These are phyloP conservation scores for Xylariaceae sp. DNA, from an alignment of 2,329 filamentous ascomycete genomes.

Conservation along the genomic window DNA sequence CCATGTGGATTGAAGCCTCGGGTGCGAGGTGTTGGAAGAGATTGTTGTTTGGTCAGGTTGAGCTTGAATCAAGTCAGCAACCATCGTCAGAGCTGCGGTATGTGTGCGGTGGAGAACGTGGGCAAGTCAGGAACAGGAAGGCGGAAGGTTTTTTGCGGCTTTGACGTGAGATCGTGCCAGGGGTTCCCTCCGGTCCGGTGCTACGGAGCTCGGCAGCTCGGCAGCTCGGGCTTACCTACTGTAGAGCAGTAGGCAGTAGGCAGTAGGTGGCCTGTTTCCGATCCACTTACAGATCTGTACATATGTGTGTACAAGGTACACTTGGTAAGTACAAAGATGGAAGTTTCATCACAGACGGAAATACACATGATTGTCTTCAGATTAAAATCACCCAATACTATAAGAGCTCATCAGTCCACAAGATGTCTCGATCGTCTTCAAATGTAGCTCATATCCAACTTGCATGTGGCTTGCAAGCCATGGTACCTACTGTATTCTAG, in stretches of 20 bases:
- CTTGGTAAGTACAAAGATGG: too few relatives aligned
- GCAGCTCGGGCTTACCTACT: constrained; percentile 4
- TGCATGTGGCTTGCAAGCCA: not conserved
- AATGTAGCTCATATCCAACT: too few relatives aligned
- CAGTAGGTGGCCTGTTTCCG: not conserved
- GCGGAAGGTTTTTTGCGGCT: too few relatives aligned
- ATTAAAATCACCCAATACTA: too few relatives aligned
- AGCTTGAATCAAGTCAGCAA: constrained; percentile 2
- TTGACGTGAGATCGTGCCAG: constrained; percentile 15
- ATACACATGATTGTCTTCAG: too few relatives aligned
- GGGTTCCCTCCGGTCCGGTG: constrained; percentile 3
- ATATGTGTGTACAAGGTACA: not conserved
- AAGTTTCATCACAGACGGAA: too few relatives aligned
- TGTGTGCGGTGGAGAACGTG: constrained; percentile 6
- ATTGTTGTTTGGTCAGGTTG: not conserved
- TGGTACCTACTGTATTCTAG: not conserved
- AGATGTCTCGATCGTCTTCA: too few relatives aligned
- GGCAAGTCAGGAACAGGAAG: constrained; percentile 20
- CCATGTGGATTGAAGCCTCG: constrained; percentile 30
- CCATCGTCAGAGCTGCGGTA: constrained; percentile 15
- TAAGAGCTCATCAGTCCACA: too few relatives aligned
- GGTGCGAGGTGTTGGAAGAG: constrained; percentile 6
- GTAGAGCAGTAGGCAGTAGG: too few relatives aligned
- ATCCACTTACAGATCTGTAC: not conserved
- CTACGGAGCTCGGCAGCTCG: constrained; percentile 6